Base-by-base conservation (phyloP, 257 asterid genomes). In the Solanum chilense region DNA sequence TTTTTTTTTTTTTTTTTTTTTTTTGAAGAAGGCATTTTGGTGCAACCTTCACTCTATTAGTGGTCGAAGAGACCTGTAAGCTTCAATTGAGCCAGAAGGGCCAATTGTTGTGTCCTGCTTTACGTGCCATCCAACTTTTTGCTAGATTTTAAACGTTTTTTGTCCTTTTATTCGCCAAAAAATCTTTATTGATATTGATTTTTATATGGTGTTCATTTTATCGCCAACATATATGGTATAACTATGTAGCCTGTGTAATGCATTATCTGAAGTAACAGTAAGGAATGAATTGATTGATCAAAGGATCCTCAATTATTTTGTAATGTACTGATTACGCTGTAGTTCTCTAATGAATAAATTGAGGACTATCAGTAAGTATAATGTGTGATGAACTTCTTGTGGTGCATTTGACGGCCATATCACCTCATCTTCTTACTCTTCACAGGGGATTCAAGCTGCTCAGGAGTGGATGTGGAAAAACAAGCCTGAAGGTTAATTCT, bases 391-490 rank as follows among this genome's bases (percentile, higher is more conserved):
- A 47, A 47, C 68, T 45, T 78, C 42, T 80, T 49, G 27, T 80
- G 39, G 68, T 18, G 68, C 68, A 47, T 77, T 77, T 80, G 68
- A 45, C 3, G 29, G 41, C 25, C 64, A 18, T 41, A 35, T 56
- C 69, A 35, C 25, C 58, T 56, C 33, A 58, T 52, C 39, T 82
- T 39, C 73, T 60, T 42, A 25, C 82, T 52, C 81, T 85, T 86
- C n/a, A 14, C 88, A 90, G 94, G 92, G 91, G 10, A 87, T 82
- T 41, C 93, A 89, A 88, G 92, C 92, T 12, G 86, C 94, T 66
- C 95, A 93, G 89, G 98, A 94, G 74, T 94, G 99, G 98, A 89
- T 87, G 92, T 90, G 93, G 92, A 89, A 92, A 88, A 92, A 84
- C 84, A 89, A 89, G 85, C 91, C 91, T 86, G 68, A 90, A 88